Percentiles rank a stretch among this genome's conserved stretches.
Conservation (phyloP, 176 grass and related monocot genomes). For the Hsuehochloa calcarea region DNA sequence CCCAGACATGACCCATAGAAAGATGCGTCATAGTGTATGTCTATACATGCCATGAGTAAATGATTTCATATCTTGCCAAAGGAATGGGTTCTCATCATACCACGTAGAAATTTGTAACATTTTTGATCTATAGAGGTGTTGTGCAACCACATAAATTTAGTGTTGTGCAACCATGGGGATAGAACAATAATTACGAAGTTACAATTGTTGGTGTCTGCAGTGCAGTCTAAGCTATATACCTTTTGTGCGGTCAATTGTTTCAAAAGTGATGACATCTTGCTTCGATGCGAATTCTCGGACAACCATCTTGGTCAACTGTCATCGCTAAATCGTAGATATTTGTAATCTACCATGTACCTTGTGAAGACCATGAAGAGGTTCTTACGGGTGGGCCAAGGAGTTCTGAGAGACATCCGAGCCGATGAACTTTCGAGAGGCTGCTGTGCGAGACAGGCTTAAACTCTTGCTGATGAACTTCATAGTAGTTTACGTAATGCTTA, state of each 20-base stretch:
- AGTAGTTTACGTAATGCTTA: neutral
- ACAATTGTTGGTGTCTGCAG: conserved; percentile 49
- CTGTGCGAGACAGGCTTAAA: neutral
- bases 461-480: neutral
- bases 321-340: neutral
- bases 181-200: conserved; percentile 3
- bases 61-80: neutral
- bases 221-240: conserved; percentile 99
- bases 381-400: conserved; percentile 51
- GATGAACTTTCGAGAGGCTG: conserved; percentile 20
- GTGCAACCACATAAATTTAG: neutral
- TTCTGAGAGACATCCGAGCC: conserved; percentile 43
- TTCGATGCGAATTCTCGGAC: conserved; percentile 89
- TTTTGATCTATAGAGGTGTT: neutral
- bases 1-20: neutral
- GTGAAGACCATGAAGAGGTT: conserved; percentile 80
- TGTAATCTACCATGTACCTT: conserved; percentile 44
- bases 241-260: conserved; percentile 89
- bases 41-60: neutral
- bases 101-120: neutral
- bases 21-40: neutral
- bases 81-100: neutral
- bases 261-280: conserved; percentile 79
- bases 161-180: neutral
- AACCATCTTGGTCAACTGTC: conserved; percentile 18